Base-by-base conservation (phyloP, 371 early-diverging fungal species). In the Conidiobolus incongruus region DNA sequence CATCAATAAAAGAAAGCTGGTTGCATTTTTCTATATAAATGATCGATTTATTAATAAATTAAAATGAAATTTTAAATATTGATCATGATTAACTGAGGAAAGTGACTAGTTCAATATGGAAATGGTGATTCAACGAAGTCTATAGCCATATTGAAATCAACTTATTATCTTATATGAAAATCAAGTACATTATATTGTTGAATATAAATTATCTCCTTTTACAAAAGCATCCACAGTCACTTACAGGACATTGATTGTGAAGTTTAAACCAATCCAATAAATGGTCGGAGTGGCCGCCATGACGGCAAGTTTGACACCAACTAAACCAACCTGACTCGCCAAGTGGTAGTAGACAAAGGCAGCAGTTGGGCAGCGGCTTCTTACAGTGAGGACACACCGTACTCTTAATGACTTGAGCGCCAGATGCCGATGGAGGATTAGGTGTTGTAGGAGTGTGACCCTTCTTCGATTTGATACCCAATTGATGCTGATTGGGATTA, bases 221-320 rank as follows among this genome's bases (percentile, higher is more conserved):
- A 29, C 60, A 65, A 35, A 47, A 46, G 46, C 93, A 92, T 6
- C 58, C 56, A 55, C 95, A 94, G 35, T 79, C 83, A 13, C 85
- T 72, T 12, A 92, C 86, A 16, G 95, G 93, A 54, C 95, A 94
- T 31, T 61, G 68, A 2, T 58, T 48, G 54, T 90, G 87, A 0
- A 67, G 72, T 44, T 63, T 60, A 53, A 94, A 94, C 95, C 95
- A 94, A 30, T 78, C 70, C 38, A 69, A 56, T 56, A 95, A 68
- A 52, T 92, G 95, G 20, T 63, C 56, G 2, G 84, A 75, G 52
- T 95, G 95, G 1, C 95, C 95, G 20, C 95, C 95, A 58, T 95
- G 95, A 4, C 84, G 66, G 57, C 95, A 95, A 12, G 81, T 78
- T 54, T 89, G 91, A 55, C 95, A 95, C 95, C 95, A 95, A 10